Base-by-base conservation (phyloP, 306 rosid species). In the Medicago arabica region DNA sequence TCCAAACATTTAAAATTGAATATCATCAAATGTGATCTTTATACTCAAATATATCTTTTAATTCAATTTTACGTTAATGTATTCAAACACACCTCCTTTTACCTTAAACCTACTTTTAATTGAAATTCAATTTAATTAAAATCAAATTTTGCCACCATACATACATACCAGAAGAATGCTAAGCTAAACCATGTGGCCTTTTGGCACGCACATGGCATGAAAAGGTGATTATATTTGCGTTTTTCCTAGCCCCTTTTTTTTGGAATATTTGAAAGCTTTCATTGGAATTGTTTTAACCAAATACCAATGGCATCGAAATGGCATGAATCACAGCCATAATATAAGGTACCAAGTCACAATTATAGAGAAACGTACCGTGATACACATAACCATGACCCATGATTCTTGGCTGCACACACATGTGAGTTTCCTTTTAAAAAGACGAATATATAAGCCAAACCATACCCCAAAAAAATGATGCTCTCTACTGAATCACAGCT, bases 331-430 rank as follows among this genome's bases (percentile, higher is more conserved):
- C 5, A 51, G 3, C 57, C 21, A n/a, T 51, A 16, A 7, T n/a
- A 51, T 8, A 51, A 49, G 11, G 11, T 34, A 40, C 21, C 41
- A 51, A 31, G 15, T 77, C 77, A 83, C 85, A 84, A 83, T 76
- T 76, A 79, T 81, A 75, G 80, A 85, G 81, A 67, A 81, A 76
- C 38, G 38, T 34, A 34, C 70, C 80, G 58, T 69, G 61, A 81
- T 74, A 60, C 67, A 12, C 47, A 69, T 80, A 75, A 71, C 67
- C 73, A 68, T 75, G 53, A 61, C 15, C 81, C 84, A 80, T 72
- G 88, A 86, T 86, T 82, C 87, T 77, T 86, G 86, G 85, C 79
- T 77, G 71, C 85, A 79, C 75, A 83, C 86, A 85, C 89, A 83
- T 79, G 83, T 80, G 71, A 69, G 38, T 25, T 53, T 16, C 69